Evolutionary conservation across 352 stramenopile genomes (phyloP).

Genomic region (Blastocystis sp.): DNA sequence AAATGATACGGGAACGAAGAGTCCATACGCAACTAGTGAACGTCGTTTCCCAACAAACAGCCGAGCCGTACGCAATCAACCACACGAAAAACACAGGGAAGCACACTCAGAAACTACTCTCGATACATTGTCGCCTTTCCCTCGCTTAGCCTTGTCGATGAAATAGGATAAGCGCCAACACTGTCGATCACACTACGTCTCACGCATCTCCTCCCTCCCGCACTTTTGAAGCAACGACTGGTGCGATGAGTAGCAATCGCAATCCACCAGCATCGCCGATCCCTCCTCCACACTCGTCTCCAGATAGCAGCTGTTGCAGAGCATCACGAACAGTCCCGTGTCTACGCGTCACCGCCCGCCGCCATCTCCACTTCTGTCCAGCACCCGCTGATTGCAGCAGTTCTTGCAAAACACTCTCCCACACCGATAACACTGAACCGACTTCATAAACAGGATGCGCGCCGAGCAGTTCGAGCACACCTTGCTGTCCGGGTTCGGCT

Average conservation of each 20-base stretch:
- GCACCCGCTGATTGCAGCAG: background rate
- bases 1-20: background rate
- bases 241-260: constrained; percentile 26
- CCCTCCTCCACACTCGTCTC: background rate
- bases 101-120: background rate
- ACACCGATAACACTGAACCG: background rate
- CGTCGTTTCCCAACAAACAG: too few relatives aligned
- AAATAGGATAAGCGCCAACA: background rate
- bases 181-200: constrained; percentile 21
- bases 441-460: background rate
- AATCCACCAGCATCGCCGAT: background rate
- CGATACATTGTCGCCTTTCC: too few relatives aligned
- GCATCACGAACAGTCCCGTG: background rate
- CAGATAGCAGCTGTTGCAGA: constrained; percentile 54
- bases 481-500: background rate
- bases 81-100: background rate
- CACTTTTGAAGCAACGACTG: constrained; percentile 42
- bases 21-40: background rate
- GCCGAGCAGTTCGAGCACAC: background rate
- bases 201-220: background rate
- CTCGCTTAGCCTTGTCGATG: too few relatives aligned
- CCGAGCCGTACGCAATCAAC: too few relatives aligned
- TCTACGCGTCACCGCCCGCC: background rate
- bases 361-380: background rate
- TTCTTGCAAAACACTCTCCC: constrained; percentile 6